phyloP scores from a whole-genome alignment of 352 stramenopile species.

The Phytopythium ostracodes region DNA sequence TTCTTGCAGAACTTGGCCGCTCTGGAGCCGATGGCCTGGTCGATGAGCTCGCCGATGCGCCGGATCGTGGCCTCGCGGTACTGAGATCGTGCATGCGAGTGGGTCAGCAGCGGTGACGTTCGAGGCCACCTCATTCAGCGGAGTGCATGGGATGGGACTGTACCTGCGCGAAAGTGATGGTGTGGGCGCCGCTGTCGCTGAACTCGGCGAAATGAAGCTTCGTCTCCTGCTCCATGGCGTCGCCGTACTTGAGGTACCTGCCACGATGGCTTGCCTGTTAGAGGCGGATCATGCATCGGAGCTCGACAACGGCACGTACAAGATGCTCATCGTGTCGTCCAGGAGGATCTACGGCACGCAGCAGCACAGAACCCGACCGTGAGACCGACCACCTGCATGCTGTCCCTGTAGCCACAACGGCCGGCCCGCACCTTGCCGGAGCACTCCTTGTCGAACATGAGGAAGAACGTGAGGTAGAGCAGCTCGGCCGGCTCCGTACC shows the following conservation, averaged over 20 bases:
- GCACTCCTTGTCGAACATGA: conserved; percentile 80
- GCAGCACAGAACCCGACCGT: too few relatives aligned
- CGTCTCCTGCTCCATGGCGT: conserved; percentile 81
- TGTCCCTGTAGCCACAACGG: too few relatives aligned
- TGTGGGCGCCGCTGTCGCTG: conserved; percentile 55
- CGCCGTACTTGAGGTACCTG: conserved; percentile 73
- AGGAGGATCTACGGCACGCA: conserved; percentile 45
- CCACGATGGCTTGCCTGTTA: background rate
- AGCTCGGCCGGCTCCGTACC: conserved; percentile 68
- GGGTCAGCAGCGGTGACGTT: too few relatives aligned
- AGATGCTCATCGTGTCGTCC: conserved; percentile 76
- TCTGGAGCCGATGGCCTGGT: conserved; percentile 24
- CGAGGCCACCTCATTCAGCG: too few relatives aligned
- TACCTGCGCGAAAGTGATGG: conserved; percentile 63
- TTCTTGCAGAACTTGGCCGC: conserved; percentile 5
- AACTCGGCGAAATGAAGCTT: conserved; percentile 63
- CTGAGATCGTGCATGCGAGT: conserved; percentile 15
- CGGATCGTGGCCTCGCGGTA: conserved; percentile 60
- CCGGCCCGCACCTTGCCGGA: conserved; percentile 47
- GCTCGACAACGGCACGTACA: conserved; percentile 28
- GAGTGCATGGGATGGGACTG: background rate
- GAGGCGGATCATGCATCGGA: background rate
- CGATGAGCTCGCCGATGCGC: conserved; percentile 55
- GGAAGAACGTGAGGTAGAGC: conserved; percentile 81
- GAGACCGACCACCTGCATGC: too few relatives aligned